Conservation (phyloP, 257 asterid species). For the Nicotiana undulata region DNA sequence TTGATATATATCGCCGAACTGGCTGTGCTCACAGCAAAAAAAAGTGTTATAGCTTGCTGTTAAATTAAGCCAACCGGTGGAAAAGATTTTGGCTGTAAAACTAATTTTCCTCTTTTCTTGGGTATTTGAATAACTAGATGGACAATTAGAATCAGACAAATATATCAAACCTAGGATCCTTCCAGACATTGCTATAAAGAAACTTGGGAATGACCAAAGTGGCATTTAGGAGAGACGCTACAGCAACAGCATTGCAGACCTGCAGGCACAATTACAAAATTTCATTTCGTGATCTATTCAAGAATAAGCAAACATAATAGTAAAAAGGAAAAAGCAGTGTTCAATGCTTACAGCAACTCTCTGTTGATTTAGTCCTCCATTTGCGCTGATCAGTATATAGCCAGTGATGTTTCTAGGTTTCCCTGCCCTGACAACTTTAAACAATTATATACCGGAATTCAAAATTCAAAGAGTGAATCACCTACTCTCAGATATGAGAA, state of each 20-base stretch:
- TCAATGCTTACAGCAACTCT: constrained; percentile 73
- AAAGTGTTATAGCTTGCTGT: not conserved
- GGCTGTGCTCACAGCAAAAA: constrained; percentile 41
- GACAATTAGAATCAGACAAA: not conserved
- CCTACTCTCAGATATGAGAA: constrained; percentile 7
- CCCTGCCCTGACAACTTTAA: constrained; percentile 54
- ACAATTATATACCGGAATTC: constrained; percentile 31
- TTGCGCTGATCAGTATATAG: constrained; percentile 72
- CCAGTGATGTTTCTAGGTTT: constrained; percentile 45
- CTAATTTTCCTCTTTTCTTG: not conserved
- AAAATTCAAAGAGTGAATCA: constrained; percentile 6
- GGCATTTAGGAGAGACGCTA: constrained; percentile 81
- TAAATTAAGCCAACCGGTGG: not conserved
- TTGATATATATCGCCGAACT: constrained; percentile 77
- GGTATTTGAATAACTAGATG: not conserved
- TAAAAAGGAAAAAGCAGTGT: not conserved
- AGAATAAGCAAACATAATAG: not conserved
- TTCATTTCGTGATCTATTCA: not conserved
- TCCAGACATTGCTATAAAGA: constrained; percentile 97
- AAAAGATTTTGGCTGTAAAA: not conserved
- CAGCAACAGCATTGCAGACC: constrained; percentile 95
- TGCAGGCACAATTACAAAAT: constrained; percentile 18
- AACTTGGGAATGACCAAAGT: constrained; percentile 86
- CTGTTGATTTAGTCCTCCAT: constrained; percentile 93
- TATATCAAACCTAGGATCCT: constrained; percentile 71